These are phyloP conservation scores for Flaveria trinervia DNA, from an alignment of 129 eudicot species.

Conservation along the genomic window DNA sequence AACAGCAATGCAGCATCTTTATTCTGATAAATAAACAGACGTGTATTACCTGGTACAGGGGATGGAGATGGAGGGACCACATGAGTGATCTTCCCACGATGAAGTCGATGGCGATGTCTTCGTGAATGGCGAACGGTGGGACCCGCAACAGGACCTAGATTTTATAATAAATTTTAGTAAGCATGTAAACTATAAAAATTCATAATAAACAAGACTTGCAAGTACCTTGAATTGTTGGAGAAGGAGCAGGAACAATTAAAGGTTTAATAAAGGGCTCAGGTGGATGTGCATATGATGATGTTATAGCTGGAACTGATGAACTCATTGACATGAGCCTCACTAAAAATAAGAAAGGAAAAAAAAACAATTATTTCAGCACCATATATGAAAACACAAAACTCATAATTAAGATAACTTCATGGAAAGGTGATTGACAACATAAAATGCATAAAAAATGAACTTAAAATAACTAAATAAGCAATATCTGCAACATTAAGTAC, in stretches of 20 bases:
- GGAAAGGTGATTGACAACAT: background rate
- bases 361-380: slow-evolving; percentile 12
- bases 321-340: slow-evolving; percentile 50
- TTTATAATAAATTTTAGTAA: slow-evolving; percentile 16
- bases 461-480: background rate
- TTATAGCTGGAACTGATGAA: slow-evolving; percentile 43
- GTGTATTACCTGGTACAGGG: slow-evolving; percentile 55
- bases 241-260: slow-evolving; percentile 47
- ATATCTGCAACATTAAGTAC: background rate
- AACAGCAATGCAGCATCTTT: background rate
- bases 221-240: slow-evolving; percentile 71
- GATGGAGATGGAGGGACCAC: slow-evolving; percentile 76
- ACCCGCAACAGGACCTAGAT: slow-evolving; percentile 64
- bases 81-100: slow-evolving; percentile 49
- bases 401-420: background rate
- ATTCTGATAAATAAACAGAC: background rate
- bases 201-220: slow-evolving; percentile 24
- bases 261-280: slow-evolving; percentile 41
- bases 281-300: slow-evolving; percentile 35
- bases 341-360: slow-evolving; percentile 31
- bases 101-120: slow-evolving; percentile 57
- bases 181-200: slow-evolving; percentile 6
- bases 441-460: slow-evolving; percentile 25
- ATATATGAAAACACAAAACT: slow-evolving; percentile 10
- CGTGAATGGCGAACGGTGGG: slow-evolving; percentile 34